phyloP scores from a whole-genome alignment of 306 rosid genomes.

The Gastrolobium bilobum region DNA sequence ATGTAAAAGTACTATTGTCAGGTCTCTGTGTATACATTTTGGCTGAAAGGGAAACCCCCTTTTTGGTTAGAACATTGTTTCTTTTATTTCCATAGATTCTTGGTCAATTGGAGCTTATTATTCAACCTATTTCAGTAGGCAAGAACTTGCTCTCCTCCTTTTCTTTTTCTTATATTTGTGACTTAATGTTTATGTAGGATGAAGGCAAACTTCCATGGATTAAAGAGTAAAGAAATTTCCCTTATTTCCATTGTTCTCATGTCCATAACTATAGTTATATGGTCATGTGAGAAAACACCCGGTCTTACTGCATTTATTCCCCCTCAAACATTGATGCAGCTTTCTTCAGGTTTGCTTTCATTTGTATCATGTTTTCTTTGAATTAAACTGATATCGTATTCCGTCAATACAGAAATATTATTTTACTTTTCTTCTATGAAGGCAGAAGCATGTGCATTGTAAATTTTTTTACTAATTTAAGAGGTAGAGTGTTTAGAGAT shows the following conservation, averaged over 20 bases:
- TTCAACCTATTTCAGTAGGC: not conserved
- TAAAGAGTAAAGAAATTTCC: constrained; percentile 63
- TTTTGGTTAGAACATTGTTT: not conserved
- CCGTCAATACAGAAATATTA: not conserved
- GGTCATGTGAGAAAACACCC: constrained; percentile 74
- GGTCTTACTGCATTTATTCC: constrained; percentile 56
- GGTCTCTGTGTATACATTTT: not conserved
- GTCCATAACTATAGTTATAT: constrained; percentile 61
- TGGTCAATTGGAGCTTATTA: not conserved
- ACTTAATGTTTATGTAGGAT: constrained; percentile 58
- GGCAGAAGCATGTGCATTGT: constrained; percentile 13
- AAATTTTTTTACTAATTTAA: not conserved
- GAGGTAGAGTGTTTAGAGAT: not conserved
- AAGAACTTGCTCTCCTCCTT: not conserved
- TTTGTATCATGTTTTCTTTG: not conserved
- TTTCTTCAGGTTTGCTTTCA: constrained; percentile 61
- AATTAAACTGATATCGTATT: not conserved
- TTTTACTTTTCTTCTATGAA: not conserved
- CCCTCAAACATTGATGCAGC: constrained; percentile 50
- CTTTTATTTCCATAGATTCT: not conserved
- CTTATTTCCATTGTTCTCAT: constrained; percentile 62
- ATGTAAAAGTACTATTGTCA: not conserved
- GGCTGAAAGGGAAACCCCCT: not conserved
- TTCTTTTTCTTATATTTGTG: not conserved
- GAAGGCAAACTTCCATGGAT: constrained; percentile 65